These are phyloP conservation scores for Achaetomiella virescens DNA, from an alignment of 495 filamentous ascomycete genomes.

Conservation along the genomic window DNA sequence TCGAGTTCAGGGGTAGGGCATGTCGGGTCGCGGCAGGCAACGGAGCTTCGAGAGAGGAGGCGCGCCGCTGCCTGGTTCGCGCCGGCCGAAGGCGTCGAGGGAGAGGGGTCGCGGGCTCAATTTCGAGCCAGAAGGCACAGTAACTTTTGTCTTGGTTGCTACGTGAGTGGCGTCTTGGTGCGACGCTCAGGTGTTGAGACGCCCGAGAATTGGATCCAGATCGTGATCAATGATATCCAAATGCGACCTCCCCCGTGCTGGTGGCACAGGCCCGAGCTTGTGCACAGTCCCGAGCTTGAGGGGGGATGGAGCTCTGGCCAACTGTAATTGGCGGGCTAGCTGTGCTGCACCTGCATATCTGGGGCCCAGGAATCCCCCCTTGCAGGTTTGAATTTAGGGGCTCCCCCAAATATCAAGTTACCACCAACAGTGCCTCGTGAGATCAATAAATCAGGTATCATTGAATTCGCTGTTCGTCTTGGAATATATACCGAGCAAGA, in stretches of 20 bases:
- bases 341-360: constrained; percentile 3
- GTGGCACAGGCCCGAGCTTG: constrained; percentile 10
- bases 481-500: background rate
- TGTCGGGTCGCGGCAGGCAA: constrained; percentile 20
- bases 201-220: background rate
- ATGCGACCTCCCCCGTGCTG: background rate
- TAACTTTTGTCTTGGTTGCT: background rate
- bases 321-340: background rate
- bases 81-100: background rate
- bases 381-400: background rate
- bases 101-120: background rate
- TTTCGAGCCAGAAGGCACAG: background rate
- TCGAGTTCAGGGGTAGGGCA: constrained; percentile 15
- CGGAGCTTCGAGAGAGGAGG: background rate
- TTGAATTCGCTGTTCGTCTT: background rate
- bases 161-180: background rate
- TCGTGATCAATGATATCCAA: background rate
- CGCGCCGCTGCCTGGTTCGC: constrained; percentile 9
- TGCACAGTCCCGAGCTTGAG: no score
- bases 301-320: background rate
- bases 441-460: background rate
- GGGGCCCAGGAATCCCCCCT: background rate
- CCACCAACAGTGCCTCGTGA: background rate
- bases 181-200: background rate
- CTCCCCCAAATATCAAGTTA: background rate